A percentile compares a stretch with the other conserved stretches of the same genome.
These are phyloP conservation scores for Graphilbum ipis-grandicollis DNA, from an alignment of 2,329 filamentous ascomycete species.

Conservation along the genomic window DNA sequence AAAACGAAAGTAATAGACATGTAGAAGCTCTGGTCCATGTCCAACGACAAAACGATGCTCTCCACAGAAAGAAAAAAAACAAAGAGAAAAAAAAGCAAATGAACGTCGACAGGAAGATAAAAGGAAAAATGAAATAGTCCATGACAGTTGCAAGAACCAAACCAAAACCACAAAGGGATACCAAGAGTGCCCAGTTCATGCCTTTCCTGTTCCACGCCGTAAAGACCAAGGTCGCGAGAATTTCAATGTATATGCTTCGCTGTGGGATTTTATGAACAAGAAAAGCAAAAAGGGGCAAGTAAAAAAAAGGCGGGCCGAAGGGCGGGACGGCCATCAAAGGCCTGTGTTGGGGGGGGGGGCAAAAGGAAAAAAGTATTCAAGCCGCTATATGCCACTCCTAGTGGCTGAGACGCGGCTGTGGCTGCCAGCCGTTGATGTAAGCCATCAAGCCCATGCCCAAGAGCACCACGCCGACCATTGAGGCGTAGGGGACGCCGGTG, in stretches of 20 bases:
- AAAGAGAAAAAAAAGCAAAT: background rate
- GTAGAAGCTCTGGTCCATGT: no score
- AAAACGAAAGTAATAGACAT: no score
- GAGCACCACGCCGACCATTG: conserved; percentile 66
- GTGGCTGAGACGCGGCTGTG: conserved; percentile 12
- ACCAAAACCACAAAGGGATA: background rate
- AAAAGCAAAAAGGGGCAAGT: background rate
- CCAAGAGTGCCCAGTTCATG: background rate
- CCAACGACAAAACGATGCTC: no score
- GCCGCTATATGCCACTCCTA: no score
- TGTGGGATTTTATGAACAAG: background rate
- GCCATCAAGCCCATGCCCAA: conserved; percentile 74
- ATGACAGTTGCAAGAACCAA: background rate
- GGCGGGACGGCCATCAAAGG: no score
- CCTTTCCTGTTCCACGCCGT: background rate
- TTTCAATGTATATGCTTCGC: background rate
- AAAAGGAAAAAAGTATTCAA: background rate
- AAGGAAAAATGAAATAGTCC: background rate
- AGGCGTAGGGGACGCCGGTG: conserved; percentile 56
- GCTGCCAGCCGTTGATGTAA: conserved; percentile 69
- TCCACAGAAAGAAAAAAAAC: conserved; percentile 15
- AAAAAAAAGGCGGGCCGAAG: no score
- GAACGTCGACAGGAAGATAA: no score
- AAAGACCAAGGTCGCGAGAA: background rate
- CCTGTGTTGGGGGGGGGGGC: background rate